Conservation (phyloP, 495 filamentous ascomycete species). For the Penicillium crystallinum region DNA sequence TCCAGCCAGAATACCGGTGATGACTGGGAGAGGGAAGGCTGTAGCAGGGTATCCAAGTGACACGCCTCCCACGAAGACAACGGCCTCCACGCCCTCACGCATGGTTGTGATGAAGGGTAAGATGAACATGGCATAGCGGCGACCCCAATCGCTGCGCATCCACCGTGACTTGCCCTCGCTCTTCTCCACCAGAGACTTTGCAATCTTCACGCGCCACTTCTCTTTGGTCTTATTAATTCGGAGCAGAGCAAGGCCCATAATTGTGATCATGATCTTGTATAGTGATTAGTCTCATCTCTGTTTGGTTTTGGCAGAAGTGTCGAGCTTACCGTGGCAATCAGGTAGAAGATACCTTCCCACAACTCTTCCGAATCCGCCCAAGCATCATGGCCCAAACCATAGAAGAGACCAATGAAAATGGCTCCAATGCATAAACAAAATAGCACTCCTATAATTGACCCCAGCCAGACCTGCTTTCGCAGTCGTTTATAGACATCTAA, state of each 20-base stretch:
- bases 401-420: conserved; percentile 68
- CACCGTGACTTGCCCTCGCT: not conserved
- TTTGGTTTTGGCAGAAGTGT: not conserved
- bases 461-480: conserved; percentile 56
- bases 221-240: conserved; percentile 72
- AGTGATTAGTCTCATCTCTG: not conserved
- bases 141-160: conserved; percentile 1
- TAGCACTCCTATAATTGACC: conserved; percentile 52
- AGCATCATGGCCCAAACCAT: conserved; percentile 53
- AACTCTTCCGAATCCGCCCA: conserved; percentile 58
- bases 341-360: conserved; percentile 65
- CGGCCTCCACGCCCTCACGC: conserved; percentile 69
- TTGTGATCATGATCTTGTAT: conserved; percentile 51
- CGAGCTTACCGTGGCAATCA: conserved; percentile 52
- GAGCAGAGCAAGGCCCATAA: conserved; percentile 65
- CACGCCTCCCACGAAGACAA: conserved; percentile 72
- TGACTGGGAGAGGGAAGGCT: conserved; percentile 61
- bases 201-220: conserved; percentile 71
- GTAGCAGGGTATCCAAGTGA: conserved; percentile 62
- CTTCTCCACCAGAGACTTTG: conserved; percentile 30
- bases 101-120: conserved; percentile 73
- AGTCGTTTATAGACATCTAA: not conserved
- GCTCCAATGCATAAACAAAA: conserved; percentile 59
- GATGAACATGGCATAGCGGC: conserved; percentile 68
- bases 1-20: conserved; percentile 59